Conservation (phyloP, 2,329 filamentous ascomycete species). For the Penicillium sp. region DNA sequence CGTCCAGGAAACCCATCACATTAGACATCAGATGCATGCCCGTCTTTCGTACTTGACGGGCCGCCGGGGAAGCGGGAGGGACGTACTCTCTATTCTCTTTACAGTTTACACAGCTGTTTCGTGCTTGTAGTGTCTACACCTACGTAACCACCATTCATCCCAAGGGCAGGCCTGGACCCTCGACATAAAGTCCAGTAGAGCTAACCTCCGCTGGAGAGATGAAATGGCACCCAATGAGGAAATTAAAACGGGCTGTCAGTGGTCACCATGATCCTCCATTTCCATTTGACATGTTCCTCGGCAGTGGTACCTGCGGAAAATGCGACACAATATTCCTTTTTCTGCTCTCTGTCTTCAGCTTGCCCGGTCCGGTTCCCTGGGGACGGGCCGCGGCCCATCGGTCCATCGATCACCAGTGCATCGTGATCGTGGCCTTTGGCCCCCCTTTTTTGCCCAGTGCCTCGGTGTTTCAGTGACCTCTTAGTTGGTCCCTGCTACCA, state of each 20-base stretch:
- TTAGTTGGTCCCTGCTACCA: constrained; percentile 10
- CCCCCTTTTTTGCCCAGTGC: constrained; percentile 6
- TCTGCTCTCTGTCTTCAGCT: not conserved
- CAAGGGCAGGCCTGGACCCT: not conserved
- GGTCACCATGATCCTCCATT: not conserved
- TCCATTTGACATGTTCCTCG: constrained; percentile 16
- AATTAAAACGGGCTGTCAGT: not conserved
- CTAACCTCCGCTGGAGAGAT: not conserved
- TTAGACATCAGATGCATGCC: not conserved
- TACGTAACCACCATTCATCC: not conserved
- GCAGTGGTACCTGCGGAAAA: constrained; percentile 1
- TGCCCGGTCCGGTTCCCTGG: not conserved
- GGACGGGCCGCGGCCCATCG: constrained; percentile 13
- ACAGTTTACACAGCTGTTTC: too few species aligned
- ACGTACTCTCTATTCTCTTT: too few species aligned
- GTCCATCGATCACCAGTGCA: constrained; percentile 6
- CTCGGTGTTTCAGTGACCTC: constrained; percentile 11
- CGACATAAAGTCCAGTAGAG: not conserved
- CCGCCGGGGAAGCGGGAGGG: constrained; percentile 16
- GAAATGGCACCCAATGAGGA: not conserved
- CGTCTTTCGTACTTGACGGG: constrained; percentile 11
- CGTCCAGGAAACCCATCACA: constrained; percentile 6
- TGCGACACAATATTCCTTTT: not conserved
- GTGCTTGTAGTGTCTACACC: not conserved
- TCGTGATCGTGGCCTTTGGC: constrained; percentile 8